A percentile compares a stretch with the other conserved stretches of the same genome.
Evolutionary conservation across 2,329 filamentous ascomycete species (phyloP).

Genomic region (Lecanicillium sp.): DNA sequence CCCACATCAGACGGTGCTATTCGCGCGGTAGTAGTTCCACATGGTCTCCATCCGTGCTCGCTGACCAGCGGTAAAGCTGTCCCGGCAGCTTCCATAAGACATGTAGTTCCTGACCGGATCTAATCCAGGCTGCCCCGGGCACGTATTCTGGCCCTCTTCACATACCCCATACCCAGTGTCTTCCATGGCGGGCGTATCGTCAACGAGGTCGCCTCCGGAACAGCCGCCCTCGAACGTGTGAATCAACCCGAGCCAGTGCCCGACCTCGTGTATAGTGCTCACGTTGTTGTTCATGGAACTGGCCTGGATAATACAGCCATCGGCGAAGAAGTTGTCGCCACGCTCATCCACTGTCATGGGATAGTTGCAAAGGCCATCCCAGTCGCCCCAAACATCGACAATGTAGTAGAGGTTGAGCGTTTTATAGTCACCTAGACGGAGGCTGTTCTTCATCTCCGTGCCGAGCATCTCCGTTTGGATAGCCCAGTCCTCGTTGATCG

Average conservation of each 20-base stretch:
- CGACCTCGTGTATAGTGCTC: slow-evolving; percentile 22
- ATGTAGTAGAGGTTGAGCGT: slow-evolving; percentile 37
- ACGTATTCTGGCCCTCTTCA: slow-evolving; percentile 13
- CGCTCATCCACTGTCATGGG: too few species aligned
- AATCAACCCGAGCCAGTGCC: slow-evolving; percentile 29
- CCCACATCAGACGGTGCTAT: too few species aligned
- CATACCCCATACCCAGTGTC: slow-evolving; percentile 5
- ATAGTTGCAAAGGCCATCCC: slow-evolving; percentile 23
- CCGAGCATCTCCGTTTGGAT: slow-evolving; percentile 8
- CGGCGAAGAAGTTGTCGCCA: slow-evolving; percentile 36
- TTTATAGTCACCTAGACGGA: slow-evolving; percentile 27
- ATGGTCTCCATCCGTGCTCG: too few species aligned
- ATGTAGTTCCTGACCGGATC: slow-evolving; percentile 19
- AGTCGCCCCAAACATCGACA: too few species aligned
- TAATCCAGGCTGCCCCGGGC: slow-evolving; percentile 13
- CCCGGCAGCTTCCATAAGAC: too few species aligned
- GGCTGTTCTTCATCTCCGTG: slow-evolving; percentile 5
- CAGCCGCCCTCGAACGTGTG: slow-evolving; percentile 27
- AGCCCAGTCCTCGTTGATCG: slow-evolving; percentile 21
- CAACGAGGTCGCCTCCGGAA: slow-evolving; percentile 19
- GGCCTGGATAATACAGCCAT: slow-evolving; percentile 9
- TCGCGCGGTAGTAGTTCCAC: too few species aligned
- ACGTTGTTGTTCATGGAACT: slow-evolving; percentile 7
- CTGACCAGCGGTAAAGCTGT: too few species aligned
- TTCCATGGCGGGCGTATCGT: slow-evolving; percentile 15